Evolutionary conservation across 192 early-diverging fungal species (phyloP), one percentile per base, ranked within the genome.

Genomic region (Haplosporangium gracile): DNA sequence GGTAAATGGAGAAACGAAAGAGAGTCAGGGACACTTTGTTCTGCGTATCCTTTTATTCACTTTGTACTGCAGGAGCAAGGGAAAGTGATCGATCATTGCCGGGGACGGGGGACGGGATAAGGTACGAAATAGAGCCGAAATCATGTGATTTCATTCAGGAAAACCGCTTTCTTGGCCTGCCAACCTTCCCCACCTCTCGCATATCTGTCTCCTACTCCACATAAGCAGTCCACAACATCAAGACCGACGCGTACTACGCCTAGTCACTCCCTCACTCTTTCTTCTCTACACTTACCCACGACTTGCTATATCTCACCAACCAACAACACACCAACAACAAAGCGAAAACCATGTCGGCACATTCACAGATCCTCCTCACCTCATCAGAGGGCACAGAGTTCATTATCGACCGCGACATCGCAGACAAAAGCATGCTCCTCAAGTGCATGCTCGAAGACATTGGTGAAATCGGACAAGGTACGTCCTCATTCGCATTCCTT

Each of bases 371-470:
- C 70, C 76, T 88, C 1, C 77, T 91, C 43, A 88, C 88, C 29
- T 91, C 90, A 20, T 91, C 90, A 6, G 90, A 91, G 60, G 90
- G 88, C 20, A 91, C 90, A 53, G 88, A 91, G 74, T 95, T 94
- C 78, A 68, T 81, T 70, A 88, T 95, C 29, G 93, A 93, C 32
- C 89, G 91, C 51, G 82, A 89, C 53, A 93, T 96, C 60, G 94
- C 92, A 2, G 93, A 94, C 73, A 92, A 92, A 73, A 95, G 93
- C 68, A 85, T 95, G 72, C 90, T 96, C 51, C 88, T 96, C 72
- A 94, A 95, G 70, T 94, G 95, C 88, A 95, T 96, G 95, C 89
- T 96, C 18, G 95, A 95, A 73, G 95, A 96, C 89, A 91, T 95
- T 76, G 95, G 92, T 38, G 94, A 95, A 40, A 85, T 86, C 70